Conservation (phyloP, 2,329 filamentous ascomycete genomes). For the Fusarium sp. region DNA sequence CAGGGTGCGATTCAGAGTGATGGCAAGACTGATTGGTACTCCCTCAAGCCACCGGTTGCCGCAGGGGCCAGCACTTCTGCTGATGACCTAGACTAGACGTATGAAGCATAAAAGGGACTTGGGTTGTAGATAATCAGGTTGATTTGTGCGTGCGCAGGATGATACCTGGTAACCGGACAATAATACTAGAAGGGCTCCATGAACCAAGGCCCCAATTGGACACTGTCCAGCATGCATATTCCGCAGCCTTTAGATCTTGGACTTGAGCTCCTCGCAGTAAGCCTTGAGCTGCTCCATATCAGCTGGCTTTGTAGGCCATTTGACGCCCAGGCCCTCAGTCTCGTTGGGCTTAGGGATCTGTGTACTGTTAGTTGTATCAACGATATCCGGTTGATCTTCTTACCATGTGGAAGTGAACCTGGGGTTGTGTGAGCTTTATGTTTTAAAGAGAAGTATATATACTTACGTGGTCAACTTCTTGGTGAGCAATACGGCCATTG, state of each 20-base stretch:
- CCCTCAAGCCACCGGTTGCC: conserved; percentile 43
- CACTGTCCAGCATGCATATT: neutral
- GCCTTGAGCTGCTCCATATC: conserved; percentile 88
- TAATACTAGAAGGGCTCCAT: conserved; percentile 33
- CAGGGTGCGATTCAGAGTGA: conserved; percentile 75
- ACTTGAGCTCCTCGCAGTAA: conserved; percentile 84
- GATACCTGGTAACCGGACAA: conserved; percentile 21
- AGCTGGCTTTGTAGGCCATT: conserved; percentile 80
- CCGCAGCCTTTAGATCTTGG: conserved; percentile 76
- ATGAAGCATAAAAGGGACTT: conserved; percentile 13
- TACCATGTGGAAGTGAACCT: conserved; percentile 96
- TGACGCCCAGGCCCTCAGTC: conserved; percentile 80
- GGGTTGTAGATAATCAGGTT: conserved; percentile 22
- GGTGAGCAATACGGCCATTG: conserved; percentile 91
- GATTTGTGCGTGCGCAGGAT: conserved; percentile 1
- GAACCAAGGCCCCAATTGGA: conserved; percentile 11
- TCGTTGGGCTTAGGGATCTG: conserved; percentile 95
- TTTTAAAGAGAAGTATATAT: neutral
- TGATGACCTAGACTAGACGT: conserved; percentile 61
- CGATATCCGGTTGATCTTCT: neutral
- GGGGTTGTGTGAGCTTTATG: conserved; percentile 11
- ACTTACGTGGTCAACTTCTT: conserved; percentile 90
- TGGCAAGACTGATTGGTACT: conserved; percentile 80
- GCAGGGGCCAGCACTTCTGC: conserved; percentile 51
- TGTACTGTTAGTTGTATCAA: conserved; percentile 5